These are phyloP conservation scores for Xylariaceae sp. DNA, from an alignment of 2,329 filamentous ascomycete species.

Conservation along the genomic window DNA sequence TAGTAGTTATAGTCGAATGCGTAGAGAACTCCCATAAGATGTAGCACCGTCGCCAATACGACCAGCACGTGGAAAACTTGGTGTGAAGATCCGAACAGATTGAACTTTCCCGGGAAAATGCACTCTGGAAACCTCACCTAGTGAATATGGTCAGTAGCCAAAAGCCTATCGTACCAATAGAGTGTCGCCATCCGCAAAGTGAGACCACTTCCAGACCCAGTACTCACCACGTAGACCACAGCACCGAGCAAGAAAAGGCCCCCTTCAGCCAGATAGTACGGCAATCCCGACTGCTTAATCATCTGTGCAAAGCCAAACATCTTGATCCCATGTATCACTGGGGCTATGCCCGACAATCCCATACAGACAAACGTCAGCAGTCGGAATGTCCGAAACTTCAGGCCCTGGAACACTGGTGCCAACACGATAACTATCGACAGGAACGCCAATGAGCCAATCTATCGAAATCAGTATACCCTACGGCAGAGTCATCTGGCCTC, in stretches of 20 bases:
- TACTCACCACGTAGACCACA: slow-evolving; percentile 31
- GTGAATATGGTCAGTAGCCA: neutral
- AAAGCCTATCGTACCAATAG: too few species aligned
- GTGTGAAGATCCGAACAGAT: slow-evolving; percentile 41
- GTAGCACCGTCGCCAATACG: slow-evolving; percentile 34
- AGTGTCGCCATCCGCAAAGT: too few species aligned
- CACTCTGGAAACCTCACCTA: slow-evolving; percentile 39
- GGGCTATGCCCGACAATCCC: slow-evolving; percentile 34
- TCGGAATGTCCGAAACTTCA: slow-evolving; percentile 31
- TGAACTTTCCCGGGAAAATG: slow-evolving; percentile 37
- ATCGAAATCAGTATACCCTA: too few species aligned
- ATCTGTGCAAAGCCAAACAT: slow-evolving; percentile 35
- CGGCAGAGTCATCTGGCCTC: too few species aligned
- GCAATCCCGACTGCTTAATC: slow-evolving; percentile 34
- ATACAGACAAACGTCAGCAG: slow-evolving; percentile 33
- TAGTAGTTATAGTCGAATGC: slow-evolving; percentile 25
- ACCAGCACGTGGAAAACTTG: slow-evolving; percentile 44
- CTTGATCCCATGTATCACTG: slow-evolving; percentile 33
- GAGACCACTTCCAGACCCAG: too few species aligned
- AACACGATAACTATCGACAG: slow-evolving; percentile 32
- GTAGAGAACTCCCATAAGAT: slow-evolving; percentile 32
- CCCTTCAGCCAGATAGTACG: slow-evolving; percentile 37
- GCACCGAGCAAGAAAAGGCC: slow-evolving; percentile 32
- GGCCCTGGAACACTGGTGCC: slow-evolving; percentile 30
- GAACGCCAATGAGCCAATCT: slow-evolving; percentile 32